These are phyloP conservation scores for Prunus mira DNA, from an alignment of 306 rosid species.

Conservation along the genomic window DNA sequence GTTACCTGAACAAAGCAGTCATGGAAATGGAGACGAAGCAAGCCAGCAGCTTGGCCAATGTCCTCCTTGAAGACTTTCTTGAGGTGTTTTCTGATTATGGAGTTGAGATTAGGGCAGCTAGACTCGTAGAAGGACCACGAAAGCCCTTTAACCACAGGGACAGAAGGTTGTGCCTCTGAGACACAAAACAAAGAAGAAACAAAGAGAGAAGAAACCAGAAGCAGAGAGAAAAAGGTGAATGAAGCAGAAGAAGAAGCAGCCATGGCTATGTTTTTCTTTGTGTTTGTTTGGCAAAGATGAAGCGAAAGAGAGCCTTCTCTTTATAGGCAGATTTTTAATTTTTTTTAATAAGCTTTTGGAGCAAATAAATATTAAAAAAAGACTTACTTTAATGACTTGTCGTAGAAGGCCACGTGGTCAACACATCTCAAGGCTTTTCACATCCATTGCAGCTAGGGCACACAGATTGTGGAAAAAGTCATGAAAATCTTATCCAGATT, in stretches of 20 bases:
- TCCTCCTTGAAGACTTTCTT: slow-evolving; percentile 47
- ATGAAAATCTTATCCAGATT: neutral
- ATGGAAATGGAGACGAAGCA: slow-evolving; percentile 74
- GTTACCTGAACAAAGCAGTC: slow-evolving; percentile 80
- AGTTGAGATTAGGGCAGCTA: slow-evolving; percentile 49
- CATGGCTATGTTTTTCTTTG: neutral
- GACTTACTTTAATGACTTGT: neutral
- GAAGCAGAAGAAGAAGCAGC: slow-evolving; percentile 8
- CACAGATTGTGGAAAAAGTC: neutral
- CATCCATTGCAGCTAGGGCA: too few species aligned
- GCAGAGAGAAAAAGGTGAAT: neutral
- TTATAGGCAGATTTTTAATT: neutral
- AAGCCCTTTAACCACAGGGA: slow-evolving; percentile 37
- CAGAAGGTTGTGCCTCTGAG: slow-evolving; percentile 17
- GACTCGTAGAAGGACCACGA: slow-evolving; percentile 44
- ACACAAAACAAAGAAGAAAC: slow-evolving; percentile 6
- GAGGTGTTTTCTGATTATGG: slow-evolving; percentile 49
- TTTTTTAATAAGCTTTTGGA: neutral
- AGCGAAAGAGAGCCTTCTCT: neutral
- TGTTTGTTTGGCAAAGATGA: too few species aligned
- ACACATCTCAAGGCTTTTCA: neutral
- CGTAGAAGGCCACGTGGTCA: neutral
- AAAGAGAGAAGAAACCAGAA: slow-evolving; percentile 25
- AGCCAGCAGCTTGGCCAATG: slow-evolving; percentile 69
- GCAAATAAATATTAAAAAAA: neutral